Evolutionary conservation across 768 basidiomycete species (phyloP), one percentile per base, ranked within the genome.

Genomic region (Naganishia onofrii): DNA sequence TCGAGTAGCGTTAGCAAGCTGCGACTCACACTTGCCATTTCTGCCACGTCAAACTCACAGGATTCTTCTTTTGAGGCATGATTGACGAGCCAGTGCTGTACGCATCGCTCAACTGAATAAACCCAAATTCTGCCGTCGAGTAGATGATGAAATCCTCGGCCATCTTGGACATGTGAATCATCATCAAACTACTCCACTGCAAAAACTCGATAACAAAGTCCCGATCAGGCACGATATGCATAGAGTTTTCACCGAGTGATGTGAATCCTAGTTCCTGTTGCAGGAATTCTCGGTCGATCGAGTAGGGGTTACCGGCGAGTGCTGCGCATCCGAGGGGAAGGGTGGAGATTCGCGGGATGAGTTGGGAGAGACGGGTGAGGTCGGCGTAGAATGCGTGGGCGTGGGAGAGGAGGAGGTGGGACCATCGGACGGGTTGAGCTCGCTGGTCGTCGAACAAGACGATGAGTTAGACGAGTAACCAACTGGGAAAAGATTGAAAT

Each of bases 61-160:
- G 92, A 78, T 97, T 97, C 83, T 98, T 99, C 84, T 99, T 98
- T 79, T 98, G 96, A 6, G 96, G 96, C 96, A 99, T 99, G 79
- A 99, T 97, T 74, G 94, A 97, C 48, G 94, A 97, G 8, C 96
- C 96, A 53, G 96, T 99, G 79, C 93, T 97, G 82, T 99, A 99
- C 5, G 96, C 96, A 82, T 99, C 96, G 76, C 91, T 93, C 77
- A 98, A 81, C n/a, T 89, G 88, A 69, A 99, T 86, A 80, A 98
- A 99, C 6, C 93, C 93, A 78, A 99, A 99, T 81, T 99, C 96
- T 58, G 92, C 91, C 6, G 92, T 92, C 12, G 94, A 96, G 81
- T 98, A 98, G 68, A 99, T 86, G 81, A 99, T 90, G 76, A 99
- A 81, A 80, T 99, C 96, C 81, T 99, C 96, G 1, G 95, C 91